Base-by-base conservation (phyloP, 2,329 filamentous ascomycete genomes). In the Tolypocladium inflatum region DNA sequence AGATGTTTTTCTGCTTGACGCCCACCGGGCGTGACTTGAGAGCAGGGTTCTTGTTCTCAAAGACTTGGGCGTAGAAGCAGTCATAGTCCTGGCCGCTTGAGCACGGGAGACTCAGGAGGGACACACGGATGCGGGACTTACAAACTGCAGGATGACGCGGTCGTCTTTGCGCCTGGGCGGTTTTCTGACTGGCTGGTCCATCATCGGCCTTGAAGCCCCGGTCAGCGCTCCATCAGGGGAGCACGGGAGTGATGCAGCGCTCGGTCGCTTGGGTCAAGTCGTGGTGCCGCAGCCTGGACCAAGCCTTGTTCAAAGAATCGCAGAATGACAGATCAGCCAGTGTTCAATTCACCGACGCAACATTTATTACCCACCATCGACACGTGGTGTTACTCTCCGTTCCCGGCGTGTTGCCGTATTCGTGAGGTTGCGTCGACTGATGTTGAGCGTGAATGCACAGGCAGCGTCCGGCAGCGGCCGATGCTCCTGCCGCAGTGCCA, bases 1-100 rank as follows among this genome's bases (percentile, higher is more conserved):
- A 80, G 57, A 97, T 96, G 70, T 91, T 90, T 74, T 97, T 97
- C 73, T 97, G 92, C 72, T 92, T 89, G 59, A 96, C 85, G 41
- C 91, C 92, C 39, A 97, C 77, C 8, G 91, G 90, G 21, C 88
- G 74, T 1, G 80, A 78, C 68, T 85, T 90, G 58, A 97, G 77
- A 2, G 80, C 76, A 0, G 91, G 90, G 63, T 89, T 85, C 68
- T 89, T 87, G 63, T 87, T 87, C 74, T 97, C 91, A 64, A 94
- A 87, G 10, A 94, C 91, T 55, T 91, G 90, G 26, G 92, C 92
- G 71, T 97, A 97, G 78, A 97, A 97, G 76, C 90, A 96, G 76
- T 93, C 90, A 70, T 91, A 90, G 72, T 90, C 85, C 85, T 88
- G 13, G 19, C 26, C 39, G 21, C 30, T 41, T 55, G 53, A 58